Base-by-base conservation (phyloP, 192 early-diverging fungal species). In the Coemansia sp. region DNA sequence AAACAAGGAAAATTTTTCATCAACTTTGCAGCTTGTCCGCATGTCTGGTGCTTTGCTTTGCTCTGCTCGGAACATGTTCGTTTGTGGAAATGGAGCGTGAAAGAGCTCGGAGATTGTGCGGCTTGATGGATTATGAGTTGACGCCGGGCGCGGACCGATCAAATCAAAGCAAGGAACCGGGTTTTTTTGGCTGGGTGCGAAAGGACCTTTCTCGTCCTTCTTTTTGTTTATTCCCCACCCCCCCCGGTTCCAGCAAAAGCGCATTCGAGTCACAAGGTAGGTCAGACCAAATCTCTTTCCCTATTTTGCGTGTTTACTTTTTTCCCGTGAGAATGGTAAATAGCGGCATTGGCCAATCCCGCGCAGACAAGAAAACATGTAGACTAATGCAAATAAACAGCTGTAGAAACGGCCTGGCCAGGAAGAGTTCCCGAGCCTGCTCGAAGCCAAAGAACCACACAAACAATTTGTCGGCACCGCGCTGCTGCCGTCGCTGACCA, bases 381-480 rank as follows among this genome's bases (percentile, higher is more conserved):
- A n/a, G n/a, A 44, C 42, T 44, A 44, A 44, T 44, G 42, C 42
- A 44, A n/a, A 44, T 7, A n/a, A 6, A n/a, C 19, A n/a, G 4
- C 28, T n/a, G 28, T 50, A 50, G 48, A 50, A 16, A 50, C 9
- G 25, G 48, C 28, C 28, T 25, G 28, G 28, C 48, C 48, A 50
- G 48, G 46, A 60, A 32, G 42, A 30, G 33, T 69, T 76, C 24
- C 67, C 73, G 27, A 60, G 67, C 40, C 47, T 65, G 22, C 42
- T 53, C 24, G 71, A 60, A 30, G 25, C 38, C 29, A 14, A 22
- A 33, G 14, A 64, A 27, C 5, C 40, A 42, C 35, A 33, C 35
- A 46, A 30, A 54, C 16, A 77, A 47, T 78, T 60, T 44, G 69
- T 78, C n/a, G 75, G 75, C n/a, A 58, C 69, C 3, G 75, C 75